phyloP scores from a whole-genome alignment of 495 filamentous ascomycete species.

The Opeltia flavorubescens region DNA sequence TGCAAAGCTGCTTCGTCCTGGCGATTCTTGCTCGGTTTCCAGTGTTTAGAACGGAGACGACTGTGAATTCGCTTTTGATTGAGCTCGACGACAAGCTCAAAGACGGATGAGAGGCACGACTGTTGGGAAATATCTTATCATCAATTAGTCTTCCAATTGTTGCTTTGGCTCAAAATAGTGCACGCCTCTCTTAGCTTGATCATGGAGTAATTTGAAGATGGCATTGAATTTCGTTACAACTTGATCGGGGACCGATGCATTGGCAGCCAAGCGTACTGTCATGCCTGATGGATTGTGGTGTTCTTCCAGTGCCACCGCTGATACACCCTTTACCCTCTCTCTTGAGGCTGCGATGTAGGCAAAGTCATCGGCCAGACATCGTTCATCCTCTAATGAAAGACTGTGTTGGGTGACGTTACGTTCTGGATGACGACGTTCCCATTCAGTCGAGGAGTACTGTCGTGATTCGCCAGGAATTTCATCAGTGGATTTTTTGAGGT shows the following conservation, averaged over 20 bases:
- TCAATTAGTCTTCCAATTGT: neutral
- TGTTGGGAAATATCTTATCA: neutral
- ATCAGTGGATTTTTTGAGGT: constrained; percentile 2
- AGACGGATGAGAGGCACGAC: neutral
- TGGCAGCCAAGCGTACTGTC: constrained; percentile 7
- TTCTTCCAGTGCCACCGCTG: constrained; percentile 12
- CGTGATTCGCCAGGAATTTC: constrained; percentile 1
- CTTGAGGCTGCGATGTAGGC: constrained; percentile 9
- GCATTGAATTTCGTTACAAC: constrained; percentile 1
- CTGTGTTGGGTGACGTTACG: neutral
- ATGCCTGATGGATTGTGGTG: neutral
- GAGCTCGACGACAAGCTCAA: constrained; percentile 4
- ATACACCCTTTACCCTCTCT: neutral
- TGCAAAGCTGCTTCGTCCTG: neutral
- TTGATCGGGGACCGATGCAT: neutral
- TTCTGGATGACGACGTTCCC: neutral
- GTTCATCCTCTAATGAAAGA: constrained; percentile 11
- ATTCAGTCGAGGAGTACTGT: constrained; percentile 2
- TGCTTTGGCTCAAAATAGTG: neutral
- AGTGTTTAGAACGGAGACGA: constrained; percentile 8
- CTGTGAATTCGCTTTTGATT: constrained; percentile 10
- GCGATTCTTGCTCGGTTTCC: neutral
- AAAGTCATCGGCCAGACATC: constrained; percentile 7
- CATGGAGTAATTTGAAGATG: constrained; percentile 1
- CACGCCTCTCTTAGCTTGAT: constrained; percentile 5